Conservation (phyloP, 2,329 filamentous ascomycete genomes). For the Cadophora gregata region DNA sequence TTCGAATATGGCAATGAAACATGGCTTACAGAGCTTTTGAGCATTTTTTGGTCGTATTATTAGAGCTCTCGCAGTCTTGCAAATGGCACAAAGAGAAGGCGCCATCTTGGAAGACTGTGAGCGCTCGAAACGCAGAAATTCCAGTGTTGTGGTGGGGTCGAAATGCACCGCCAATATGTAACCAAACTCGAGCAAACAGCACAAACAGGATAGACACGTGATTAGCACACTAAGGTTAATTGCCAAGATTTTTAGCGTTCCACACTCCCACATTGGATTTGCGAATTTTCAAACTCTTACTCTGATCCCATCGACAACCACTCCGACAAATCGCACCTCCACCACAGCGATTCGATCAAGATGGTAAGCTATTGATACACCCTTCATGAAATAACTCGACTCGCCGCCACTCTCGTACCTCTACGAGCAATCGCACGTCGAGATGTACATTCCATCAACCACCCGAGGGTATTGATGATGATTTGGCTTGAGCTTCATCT, state of each 20-base stretch:
- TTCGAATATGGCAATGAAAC: constrained; percentile 89
- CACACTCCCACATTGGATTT: not conserved
- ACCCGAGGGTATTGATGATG: constrained; percentile 54
- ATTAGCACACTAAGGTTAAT: not conserved
- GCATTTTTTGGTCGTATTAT: constrained; percentile 96
- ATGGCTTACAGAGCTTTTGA: constrained; percentile 87
- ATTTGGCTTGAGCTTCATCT: constrained; percentile 68
- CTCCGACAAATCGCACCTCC: constrained; percentile 27
- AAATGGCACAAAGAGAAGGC: constrained; percentile 76
- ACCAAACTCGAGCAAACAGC: constrained; percentile 29
- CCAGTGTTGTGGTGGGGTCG: constrained; percentile 3
- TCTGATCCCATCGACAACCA: constrained; percentile 25
- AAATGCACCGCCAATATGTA: constrained; percentile 10
- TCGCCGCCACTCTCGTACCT: constrained; percentile 47
- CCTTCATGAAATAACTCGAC: constrained; percentile 40
- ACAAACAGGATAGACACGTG: constrained; percentile 11
- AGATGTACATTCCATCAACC: constrained; percentile 43
- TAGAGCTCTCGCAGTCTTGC: constrained; percentile 77
- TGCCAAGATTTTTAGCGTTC: constrained; percentile 27
- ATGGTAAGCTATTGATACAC: constrained; percentile 64
- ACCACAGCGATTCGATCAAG: constrained; percentile 49
- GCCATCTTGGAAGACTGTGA: constrained; percentile 57
- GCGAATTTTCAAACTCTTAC: constrained; percentile 15
- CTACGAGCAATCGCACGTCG: constrained; percentile 48
- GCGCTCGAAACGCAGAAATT: not conserved